phyloP scores from a whole-genome alignment of 176 grass and related monocot species.

The maize (Zea mays) region Zm-B73-REFERENCE-NAM-5.0 NC_050104.1:140225001-140225500 shows the following conservation, averaged over 20 bases:
- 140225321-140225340: not conserved
- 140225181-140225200: not conserved
- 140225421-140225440: not conserved
- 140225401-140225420: not conserved
- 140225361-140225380: not conserved
- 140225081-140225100: not conserved
- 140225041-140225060: not conserved
- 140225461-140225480: slow-evolving; percentile 15
- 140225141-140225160: not conserved
- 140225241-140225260: too few relatives aligned
- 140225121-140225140: not conserved
- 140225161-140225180: not conserved
- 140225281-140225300: too few relatives aligned
- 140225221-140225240: too few relatives aligned
- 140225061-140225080: too few relatives aligned
- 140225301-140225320: too few relatives aligned
- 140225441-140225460: not conserved
- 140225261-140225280: too few relatives aligned
- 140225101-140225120: not conserved
- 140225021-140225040: not conserved
- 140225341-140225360: not conserved
- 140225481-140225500: not conserved
- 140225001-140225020: not conserved
- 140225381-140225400: not conserved
- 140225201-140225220: not conserved